Conservation (phyloP, 1,284 basidiomycete genomes). For the Neolentinus lepideus region DNA sequence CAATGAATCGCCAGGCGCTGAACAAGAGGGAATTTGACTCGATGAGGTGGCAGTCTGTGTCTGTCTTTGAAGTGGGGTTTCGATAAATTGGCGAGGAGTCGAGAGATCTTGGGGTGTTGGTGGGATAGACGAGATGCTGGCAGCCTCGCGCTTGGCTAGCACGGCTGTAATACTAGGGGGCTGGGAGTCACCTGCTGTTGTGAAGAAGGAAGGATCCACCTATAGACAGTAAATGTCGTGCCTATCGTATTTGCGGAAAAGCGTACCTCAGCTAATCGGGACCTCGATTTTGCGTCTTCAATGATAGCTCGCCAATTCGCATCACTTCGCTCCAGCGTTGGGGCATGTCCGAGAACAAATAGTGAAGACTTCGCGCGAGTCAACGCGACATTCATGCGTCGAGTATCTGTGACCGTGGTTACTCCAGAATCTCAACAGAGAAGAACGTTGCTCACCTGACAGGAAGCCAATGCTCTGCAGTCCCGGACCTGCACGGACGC, state of each 20-base stretch:
- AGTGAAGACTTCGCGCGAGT: slow-evolving; percentile 93
- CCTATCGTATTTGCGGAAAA: neutral
- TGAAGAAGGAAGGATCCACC: slow-evolving; percentile 33
- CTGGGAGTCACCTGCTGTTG: slow-evolving; percentile 12
- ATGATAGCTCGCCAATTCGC: slow-evolving; percentile 76
- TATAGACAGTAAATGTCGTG: slow-evolving; percentile 12
- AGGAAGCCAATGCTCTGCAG: slow-evolving; percentile 84
- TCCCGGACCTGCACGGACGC: slow-evolving; percentile 85
- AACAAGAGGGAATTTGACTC: too few species aligned
- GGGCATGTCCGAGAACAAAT: slow-evolving; percentile 88
- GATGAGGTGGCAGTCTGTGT: too few species aligned
- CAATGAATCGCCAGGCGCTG: too few species aligned
- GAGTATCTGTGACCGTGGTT: slow-evolving; percentile 43
- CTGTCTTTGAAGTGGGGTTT: neutral
- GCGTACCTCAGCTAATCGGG: slow-evolving; percentile 47
- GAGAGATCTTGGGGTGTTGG: slow-evolving; percentile 11
- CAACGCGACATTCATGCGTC: slow-evolving; percentile 96
- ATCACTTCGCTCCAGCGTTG: slow-evolving; percentile 84
- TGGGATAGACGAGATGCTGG: slow-evolving; percentile 12
- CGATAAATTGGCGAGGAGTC: slow-evolving; percentile 3
- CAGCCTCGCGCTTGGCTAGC: slow-evolving; percentile 5
- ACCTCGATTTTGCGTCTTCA: slow-evolving; percentile 60
- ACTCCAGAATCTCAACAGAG: slow-evolving; percentile 7
- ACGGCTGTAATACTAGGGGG: neutral
- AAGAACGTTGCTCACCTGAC: slow-evolving; percentile 44